These are phyloP conservation scores for Chaetomium tenue DNA, from an alignment of 495 filamentous ascomycete species.

Conservation along the genomic window DNA sequence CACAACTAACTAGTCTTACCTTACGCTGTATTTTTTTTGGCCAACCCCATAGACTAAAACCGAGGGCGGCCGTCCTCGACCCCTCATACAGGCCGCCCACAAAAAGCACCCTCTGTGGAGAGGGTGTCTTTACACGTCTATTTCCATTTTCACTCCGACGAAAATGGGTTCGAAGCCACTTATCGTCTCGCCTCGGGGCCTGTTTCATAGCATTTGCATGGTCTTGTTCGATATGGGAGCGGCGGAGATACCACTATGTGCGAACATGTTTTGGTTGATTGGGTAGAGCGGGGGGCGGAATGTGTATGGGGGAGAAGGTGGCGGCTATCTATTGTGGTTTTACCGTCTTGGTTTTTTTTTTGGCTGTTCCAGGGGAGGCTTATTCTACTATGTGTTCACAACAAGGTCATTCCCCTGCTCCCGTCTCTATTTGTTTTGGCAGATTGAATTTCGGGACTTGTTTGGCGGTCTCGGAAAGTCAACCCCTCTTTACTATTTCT, in stretches of 20 bases:
- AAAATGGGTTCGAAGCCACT: background rate
- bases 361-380: background rate
- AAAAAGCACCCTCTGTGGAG: background rate
- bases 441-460: background rate
- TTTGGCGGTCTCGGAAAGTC: background rate
- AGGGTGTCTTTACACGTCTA: background rate
- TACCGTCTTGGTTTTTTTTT: constrained; percentile 1
- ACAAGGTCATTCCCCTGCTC: background rate
- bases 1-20: background rate
- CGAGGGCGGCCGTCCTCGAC: background rate
- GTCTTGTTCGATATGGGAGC: constrained; percentile 27
- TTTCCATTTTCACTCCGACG: background rate
- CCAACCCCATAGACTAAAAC: background rate
- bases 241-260: constrained; percentile 42
- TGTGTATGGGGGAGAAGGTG: background rate
- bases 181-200: constrained; percentile 6
- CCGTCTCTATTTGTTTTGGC: background rate
- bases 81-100: background rate
- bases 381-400: constrained; percentile 5
- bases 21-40: background rate
- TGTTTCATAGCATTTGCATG: constrained; percentile 15
- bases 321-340: constrained; percentile 4
- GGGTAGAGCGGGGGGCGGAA: background rate
- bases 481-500: constrained; percentile 13
- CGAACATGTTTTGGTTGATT: constrained; percentile 22